Conservation (phyloP, 2,329 filamentous ascomycete genomes). For the Cladosporium sp. region DNA sequence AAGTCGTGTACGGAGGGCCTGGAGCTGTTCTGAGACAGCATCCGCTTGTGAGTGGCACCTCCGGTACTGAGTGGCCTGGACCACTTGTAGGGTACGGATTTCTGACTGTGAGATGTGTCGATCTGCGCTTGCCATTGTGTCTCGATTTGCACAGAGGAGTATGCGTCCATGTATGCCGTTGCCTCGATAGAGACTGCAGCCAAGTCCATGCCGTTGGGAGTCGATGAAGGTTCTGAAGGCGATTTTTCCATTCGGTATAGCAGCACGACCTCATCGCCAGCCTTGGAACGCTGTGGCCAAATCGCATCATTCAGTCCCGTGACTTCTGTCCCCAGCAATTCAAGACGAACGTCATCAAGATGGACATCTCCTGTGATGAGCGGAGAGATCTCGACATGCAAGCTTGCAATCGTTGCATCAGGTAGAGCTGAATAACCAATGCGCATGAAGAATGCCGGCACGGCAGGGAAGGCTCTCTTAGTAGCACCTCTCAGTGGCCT, state of each 20-base stretch:
- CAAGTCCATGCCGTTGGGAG: background rate
- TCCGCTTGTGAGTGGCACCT: constrained; percentile 2
- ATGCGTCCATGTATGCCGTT: constrained; percentile 25
- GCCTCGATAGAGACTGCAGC: constrained; percentile 25
- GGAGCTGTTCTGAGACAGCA: constrained; percentile 1
- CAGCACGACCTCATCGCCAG: constrained; percentile 74
- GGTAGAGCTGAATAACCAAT: constrained; percentile 69
- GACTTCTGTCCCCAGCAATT: constrained; percentile 59
- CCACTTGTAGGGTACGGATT: constrained; percentile 28
- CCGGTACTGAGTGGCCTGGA: constrained; percentile 25
- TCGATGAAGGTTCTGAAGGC: background rate
- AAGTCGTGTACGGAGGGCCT: constrained; percentile 18
- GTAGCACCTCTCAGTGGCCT: constrained; percentile 66
- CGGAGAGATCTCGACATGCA: constrained; percentile 33
- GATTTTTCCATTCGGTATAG: constrained; percentile 47
- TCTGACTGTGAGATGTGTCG: constrained; percentile 25
- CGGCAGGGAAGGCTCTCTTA: constrained; percentile 62
- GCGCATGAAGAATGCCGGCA: constrained; percentile 70
- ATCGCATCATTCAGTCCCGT: constrained; percentile 37
- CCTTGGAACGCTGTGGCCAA: constrained; percentile 40
- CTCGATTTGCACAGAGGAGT: constrained; percentile 26
- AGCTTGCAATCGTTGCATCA: constrained; percentile 29
- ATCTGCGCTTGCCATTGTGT: constrained; percentile 30
- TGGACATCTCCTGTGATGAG: constrained; percentile 44
- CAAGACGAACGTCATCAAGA: constrained; percentile 60